Percentiles rank a stretch among this genome's conserved stretches.
Evolutionary conservation across 495 filamentous ascomycete species (phyloP).

Genomic region (Penicillium fimorum): DNA sequence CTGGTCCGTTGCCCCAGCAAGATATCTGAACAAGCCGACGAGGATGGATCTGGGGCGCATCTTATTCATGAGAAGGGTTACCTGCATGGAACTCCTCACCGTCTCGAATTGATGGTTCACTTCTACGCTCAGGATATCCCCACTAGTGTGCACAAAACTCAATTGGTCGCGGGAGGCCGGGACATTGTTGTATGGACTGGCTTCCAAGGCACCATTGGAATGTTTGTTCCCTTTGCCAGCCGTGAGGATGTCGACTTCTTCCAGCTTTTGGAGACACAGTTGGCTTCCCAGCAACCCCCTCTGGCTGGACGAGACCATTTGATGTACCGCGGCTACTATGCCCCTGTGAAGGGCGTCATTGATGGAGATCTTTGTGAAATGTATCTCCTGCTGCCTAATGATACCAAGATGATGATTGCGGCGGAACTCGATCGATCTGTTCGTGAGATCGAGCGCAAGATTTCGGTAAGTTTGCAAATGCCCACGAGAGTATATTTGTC

Average conservation of each 20-base stretch:
- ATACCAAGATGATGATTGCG: slow-evolving; percentile 93
- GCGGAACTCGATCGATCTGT: slow-evolving; percentile 87
- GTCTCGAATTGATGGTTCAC: slow-evolving; percentile 79
- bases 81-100: slow-evolving; percentile 82
- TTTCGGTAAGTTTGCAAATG: slow-evolving; percentile 66
- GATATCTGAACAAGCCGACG: slow-evolving; percentile 82
- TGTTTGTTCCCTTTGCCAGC: slow-evolving; percentile 83
- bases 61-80: slow-evolving; percentile 85
- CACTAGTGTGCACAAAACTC: slow-evolving; percentile 83
- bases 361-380: slow-evolving; percentile 98
- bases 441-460: slow-evolving; percentile 90
- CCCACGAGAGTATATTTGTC: neutral
- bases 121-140: slow-evolving; percentile 92
- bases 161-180: slow-evolving; percentile 85
- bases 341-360: slow-evolving; percentile 94
- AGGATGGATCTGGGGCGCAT: slow-evolving; percentile 86
- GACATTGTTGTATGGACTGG: slow-evolving; percentile 93
- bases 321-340: slow-evolving; percentile 93
- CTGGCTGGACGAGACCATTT: slow-evolving; percentile 90
- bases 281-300: slow-evolving; percentile 80
- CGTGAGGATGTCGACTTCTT: slow-evolving; percentile 97
- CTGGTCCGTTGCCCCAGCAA: slow-evolving; percentile 84
- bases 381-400: slow-evolving; percentile 74
- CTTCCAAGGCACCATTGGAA: slow-evolving; percentile 88
- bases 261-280: slow-evolving; percentile 82